phyloP scores from a whole-genome alignment of 352 stramenopile species.

The Globisporangium paddicum region DNA sequence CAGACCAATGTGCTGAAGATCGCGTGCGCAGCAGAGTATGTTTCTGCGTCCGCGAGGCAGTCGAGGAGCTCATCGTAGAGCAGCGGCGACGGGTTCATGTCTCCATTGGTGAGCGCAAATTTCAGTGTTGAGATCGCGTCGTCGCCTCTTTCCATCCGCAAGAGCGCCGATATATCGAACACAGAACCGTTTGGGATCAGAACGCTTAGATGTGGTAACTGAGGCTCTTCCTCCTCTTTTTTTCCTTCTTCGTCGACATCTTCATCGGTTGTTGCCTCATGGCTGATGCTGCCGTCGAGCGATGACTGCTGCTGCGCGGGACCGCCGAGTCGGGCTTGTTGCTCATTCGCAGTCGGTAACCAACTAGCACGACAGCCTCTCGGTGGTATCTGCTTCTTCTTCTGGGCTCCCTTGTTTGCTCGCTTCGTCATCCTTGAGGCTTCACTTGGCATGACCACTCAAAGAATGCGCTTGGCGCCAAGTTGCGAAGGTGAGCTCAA shows the following conservation, averaged over 20 bases:
- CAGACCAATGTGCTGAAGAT: background rate
- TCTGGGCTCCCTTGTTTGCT: background rate
- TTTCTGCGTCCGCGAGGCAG: background rate
- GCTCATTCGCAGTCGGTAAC: background rate
- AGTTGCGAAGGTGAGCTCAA: background rate
- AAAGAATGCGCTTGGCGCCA: background rate
- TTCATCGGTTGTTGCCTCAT: background rate
- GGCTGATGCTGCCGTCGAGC: background rate
- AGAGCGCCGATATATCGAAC: background rate
- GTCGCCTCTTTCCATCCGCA: background rate
- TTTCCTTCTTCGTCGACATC: background rate
- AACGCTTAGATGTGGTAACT: background rate
- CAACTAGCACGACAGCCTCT: background rate
- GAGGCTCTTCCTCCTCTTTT: background rate
- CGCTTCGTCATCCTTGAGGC: background rate
- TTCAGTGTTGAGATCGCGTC: background rate
- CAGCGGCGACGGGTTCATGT: background rate
- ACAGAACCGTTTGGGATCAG: background rate
- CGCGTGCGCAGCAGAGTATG: background rate
- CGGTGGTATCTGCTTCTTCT: background rate
- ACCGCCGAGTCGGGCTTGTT: background rate
- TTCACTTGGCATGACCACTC: too few species aligned
- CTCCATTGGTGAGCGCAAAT: background rate
- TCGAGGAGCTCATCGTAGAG: conserved; percentile 2
- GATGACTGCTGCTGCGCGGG: background rate